These are phyloP conservation scores for Arabidopsis thaliana DNA, from an alignment of 345 rosid species.

Conservation along the genomic window DNA sequence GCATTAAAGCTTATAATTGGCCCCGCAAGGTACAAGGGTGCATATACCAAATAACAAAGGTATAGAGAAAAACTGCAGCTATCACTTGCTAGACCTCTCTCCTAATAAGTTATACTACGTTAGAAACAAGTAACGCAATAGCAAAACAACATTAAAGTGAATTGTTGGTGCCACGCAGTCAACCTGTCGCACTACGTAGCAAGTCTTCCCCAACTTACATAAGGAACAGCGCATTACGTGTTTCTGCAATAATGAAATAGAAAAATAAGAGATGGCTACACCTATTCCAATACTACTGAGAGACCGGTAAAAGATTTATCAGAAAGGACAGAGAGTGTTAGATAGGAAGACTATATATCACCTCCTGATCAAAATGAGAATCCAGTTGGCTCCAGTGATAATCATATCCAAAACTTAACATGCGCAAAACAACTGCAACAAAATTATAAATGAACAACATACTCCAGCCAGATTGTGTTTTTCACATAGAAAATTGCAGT, in stretches of 20 bases:
- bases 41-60: slow-evolving; percentile 85
- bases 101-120: slow-evolving; percentile 54
- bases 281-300: slow-evolving; percentile 1
- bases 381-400: slow-evolving; percentile 71
- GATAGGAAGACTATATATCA: slow-evolving; percentile 20
- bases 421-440: slow-evolving; percentile 73
- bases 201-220: slow-evolving; percentile 45
- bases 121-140: slow-evolving; percentile 19
- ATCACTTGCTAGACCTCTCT: slow-evolving; percentile 53
- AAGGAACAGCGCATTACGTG: slow-evolving; percentile 41
- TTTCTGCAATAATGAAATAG: slow-evolving; percentile 36
- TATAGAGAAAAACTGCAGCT: slow-evolving; percentile 59
- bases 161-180: neutral
- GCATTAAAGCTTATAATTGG: slow-evolving; percentile 93
- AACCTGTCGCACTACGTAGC: slow-evolving; percentile 46
- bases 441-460: neutral
- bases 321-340: neutral
- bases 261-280: slow-evolving; percentile 20
- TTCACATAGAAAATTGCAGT: neutral
- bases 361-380: slow-evolving; percentile 76
- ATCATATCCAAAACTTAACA: slow-evolving; percentile 95
- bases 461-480: neutral
- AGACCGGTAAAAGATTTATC: neutral
- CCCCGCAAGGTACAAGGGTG: slow-evolving; percentile 91
- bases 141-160: slow-evolving; percentile 11